phyloP scores from a whole-genome alignment of 305 asterid genomes.

The Rubia tinctorum region DNA sequence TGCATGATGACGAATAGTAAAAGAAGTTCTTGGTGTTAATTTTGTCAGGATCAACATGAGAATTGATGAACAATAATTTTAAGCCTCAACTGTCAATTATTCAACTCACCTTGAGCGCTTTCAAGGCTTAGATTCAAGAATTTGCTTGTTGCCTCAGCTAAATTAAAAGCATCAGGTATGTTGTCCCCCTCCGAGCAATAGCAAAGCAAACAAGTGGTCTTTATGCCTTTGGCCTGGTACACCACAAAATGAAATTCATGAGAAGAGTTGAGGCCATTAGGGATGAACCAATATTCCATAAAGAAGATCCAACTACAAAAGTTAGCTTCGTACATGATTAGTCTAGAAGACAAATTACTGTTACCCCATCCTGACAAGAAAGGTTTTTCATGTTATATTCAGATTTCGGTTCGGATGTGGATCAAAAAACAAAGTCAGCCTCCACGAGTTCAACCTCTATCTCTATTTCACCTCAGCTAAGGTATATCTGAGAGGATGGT shows the following conservation, averaged over 20 bases:
- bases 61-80: slow-evolving; percentile 1
- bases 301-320: neutral
- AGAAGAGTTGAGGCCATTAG: neutral
- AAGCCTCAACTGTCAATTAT: neutral
- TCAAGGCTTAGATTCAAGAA: slow-evolving; percentile 44
- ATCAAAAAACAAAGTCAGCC: neutral
- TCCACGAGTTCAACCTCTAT: neutral
- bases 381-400: neutral
- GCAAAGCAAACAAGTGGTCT: slow-evolving; percentile 84
- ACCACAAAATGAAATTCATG: slow-evolving; percentile 8
- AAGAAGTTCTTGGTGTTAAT: neutral
- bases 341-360: neutral
- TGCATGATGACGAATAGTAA: neutral
- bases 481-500: neutral
- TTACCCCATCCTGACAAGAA: neutral
- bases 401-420: neutral
- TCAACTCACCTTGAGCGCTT: slow-evolving; percentile 48
- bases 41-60: slow-evolving; percentile 23
- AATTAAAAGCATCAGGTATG: slow-evolving; percentile 77
- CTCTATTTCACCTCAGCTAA: neutral
- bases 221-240: slow-evolving; percentile 77
- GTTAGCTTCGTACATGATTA: neutral
- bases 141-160: slow-evolving; percentile 80
- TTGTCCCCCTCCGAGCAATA: slow-evolving; percentile 99
- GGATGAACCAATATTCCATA: neutral